Evolutionary conservation across 768 basidiomycete genomes (phyloP), one percentile per base, ranked within the genome.

Genomic region (Boletus sp.): DNA sequence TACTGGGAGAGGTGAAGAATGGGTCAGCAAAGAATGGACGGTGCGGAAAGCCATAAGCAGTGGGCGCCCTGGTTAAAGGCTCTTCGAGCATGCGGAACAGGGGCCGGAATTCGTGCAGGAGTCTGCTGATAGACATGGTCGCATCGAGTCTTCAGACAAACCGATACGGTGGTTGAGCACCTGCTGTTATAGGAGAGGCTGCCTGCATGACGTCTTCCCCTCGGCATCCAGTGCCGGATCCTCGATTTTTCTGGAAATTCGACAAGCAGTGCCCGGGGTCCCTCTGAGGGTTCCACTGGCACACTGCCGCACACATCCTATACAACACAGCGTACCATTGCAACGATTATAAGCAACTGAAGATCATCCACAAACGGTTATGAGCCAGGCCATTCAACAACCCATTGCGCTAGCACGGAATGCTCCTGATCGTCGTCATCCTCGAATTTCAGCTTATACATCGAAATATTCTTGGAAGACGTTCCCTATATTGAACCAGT

Each of bases 361-460:
- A 7, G 7, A 24, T 15, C 17, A 17, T 15, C 7, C 7, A 42
- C 28, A 52, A 18, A 40, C 3, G 9, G 15, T 56, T 47, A 56
- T 54, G 70, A 47, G 24, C 80, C 79, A 35, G 90, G 90, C 82
- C 86, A 91, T 68, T 91, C 90, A 30, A 93, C 90, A 8, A 94
- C 91, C 80, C 80, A 85, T 50, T 88, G 84, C 1, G 89, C 87
- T n/a, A 81, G 74, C 24, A 94, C 89, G 36, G 78, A 64, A 64
- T 92, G 89, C 57, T 89, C 87, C 70, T 89, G 89, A 64, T 90
- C 87, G 60, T 92, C 91, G 60, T 94, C 92, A 61, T 93, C 92
- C 68, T 94, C 92, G 60, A 94, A 94, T 66, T 89, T 90, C 28
- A 94, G 79, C 70, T 87, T 87, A 72, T 94, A 94, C 54, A 75